Percentiles rank a stretch among this genome's conserved stretches.
phyloP scores from a whole-genome alignment of 306 rosid genomes.

The Pachyrhizus erosus region DNA sequence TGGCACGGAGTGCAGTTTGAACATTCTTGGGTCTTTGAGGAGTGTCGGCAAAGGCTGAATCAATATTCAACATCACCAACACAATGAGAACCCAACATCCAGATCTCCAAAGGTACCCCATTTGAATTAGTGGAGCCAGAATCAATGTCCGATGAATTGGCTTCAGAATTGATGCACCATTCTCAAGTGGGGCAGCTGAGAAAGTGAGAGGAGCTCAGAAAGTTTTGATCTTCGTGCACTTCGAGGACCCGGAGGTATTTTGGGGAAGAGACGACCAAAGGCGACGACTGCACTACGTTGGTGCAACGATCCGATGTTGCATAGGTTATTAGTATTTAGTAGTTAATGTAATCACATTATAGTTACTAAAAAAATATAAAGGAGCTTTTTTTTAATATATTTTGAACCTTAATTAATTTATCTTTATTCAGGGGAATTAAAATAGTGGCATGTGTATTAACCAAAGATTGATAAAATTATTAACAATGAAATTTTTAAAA shows the following conservation, averaged over 20 bases:
- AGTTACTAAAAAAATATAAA: too few species aligned
- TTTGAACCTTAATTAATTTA: too few species aligned
- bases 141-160: too few species aligned
- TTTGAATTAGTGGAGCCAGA: background rate
- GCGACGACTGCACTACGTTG: background rate
- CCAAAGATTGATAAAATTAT: too few species aligned
- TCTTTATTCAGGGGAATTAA: too few species aligned
- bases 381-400: too few species aligned
- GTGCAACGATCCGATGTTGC: background rate
- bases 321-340: too few species aligned
- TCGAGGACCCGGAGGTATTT: background rate
- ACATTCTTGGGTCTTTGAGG: conserved; percentile 78
- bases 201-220: background rate
- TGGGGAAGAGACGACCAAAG: background rate
- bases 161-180: background rate
- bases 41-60: conserved; percentile 44
- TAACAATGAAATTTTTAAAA: too few species aligned
- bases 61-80: background rate
- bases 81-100: background rate
- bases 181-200: background rate
- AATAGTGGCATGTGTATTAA: too few species aligned
- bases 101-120: conserved; percentile 31
- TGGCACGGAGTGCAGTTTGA: conserved; percentile 77
- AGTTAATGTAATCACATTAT: too few species aligned
- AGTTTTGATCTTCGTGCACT: background rate